Percentiles rank a stretch among this genome's conserved stretches.
These are phyloP conservation scores for Physcomitrium patens DNA, from an alignment of 225 moss, liverwort and hornwort genomes.

Conservation along the genomic window DNA sequence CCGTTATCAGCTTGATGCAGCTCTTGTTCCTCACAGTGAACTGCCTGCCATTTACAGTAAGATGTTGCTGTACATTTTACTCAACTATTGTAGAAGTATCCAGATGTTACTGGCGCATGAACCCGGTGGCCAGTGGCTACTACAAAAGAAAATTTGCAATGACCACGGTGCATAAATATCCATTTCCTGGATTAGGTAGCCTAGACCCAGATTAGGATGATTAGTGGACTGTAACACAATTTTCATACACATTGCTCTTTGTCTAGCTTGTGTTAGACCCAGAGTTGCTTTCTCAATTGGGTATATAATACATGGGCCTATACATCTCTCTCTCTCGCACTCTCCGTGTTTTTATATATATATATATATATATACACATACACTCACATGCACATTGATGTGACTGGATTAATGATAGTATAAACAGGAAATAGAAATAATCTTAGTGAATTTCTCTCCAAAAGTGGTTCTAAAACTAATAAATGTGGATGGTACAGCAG, in stretches of 20 bases:
- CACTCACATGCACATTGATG: too few species aligned
- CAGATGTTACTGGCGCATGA: constrained; percentile 8
- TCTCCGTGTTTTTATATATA: too few species aligned
- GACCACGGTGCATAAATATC: neutral
- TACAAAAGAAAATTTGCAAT: neutral
- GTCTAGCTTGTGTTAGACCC: neutral
- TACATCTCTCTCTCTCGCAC: too few species aligned
- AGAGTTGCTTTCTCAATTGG: neutral
- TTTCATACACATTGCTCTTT: constrained; percentile 23
- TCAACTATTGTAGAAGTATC: constrained; percentile 18
- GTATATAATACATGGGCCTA: too few species aligned
- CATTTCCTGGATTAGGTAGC: constrained; percentile 19
- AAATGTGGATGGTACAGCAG: too few species aligned
- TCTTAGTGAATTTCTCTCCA: too few species aligned
- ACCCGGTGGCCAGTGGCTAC: neutral
- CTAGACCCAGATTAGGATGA: constrained; percentile 14
- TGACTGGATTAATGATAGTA: too few species aligned
- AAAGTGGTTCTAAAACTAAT: too few species aligned
- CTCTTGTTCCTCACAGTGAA: constrained; percentile 13
- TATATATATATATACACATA: too few species aligned
- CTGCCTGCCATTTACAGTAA: constrained; percentile 7
- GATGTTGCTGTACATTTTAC: neutral
- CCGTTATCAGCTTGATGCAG: constrained; percentile 4
- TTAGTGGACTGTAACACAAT: constrained; percentile 15
- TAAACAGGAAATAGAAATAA: too few species aligned